phyloP scores from a whole-genome alignment of 805 yeast species.

The Saturnispora quitensis region DNA sequence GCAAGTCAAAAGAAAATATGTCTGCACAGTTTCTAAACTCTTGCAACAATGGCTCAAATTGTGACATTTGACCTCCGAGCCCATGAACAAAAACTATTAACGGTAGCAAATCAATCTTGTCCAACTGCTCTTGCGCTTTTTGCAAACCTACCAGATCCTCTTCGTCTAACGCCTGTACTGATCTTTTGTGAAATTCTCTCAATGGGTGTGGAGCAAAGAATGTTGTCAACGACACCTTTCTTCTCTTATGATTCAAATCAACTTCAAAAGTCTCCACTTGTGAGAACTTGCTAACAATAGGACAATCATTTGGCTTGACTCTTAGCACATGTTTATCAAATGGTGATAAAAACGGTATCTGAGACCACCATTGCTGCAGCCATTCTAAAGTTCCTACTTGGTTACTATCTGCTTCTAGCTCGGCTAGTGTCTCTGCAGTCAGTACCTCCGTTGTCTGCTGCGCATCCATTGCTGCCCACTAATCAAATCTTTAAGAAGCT shows the following conservation, averaged over 20 bases:
- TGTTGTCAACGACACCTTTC: slow-evolving; percentile 32
- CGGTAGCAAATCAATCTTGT: slow-evolving; percentile 43
- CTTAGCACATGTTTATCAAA: slow-evolving; percentile 36
- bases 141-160: slow-evolving; percentile 12
- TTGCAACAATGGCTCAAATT: slow-evolving; percentile 67
- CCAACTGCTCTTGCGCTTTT: slow-evolving; percentile 18
- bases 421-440: background rate
- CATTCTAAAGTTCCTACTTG: background rate
- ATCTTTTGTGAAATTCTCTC: slow-evolving; percentile 26
- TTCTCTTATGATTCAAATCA: slow-evolving; percentile 15
- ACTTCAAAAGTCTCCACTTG: slow-evolving; percentile 32
- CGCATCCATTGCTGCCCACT: background rate
- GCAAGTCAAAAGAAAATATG: slow-evolving; percentile 67
- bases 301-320: slow-evolving; percentile 46
- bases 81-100: slow-evolving; percentile 72
- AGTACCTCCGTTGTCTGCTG: background rate
- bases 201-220: slow-evolving; percentile 46
- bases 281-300: slow-evolving; percentile 42
- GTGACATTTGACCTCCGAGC: slow-evolving; percentile 81
- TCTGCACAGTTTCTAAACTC: slow-evolving; percentile 53
- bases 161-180: slow-evolving; percentile 12
- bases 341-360: background rate
- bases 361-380: background rate
- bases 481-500: background rate
- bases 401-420: slow-evolving; percentile 12